phyloP scores from a whole-genome alignment of 73 alveolate species.

The Effrenium voratum region DNA sequence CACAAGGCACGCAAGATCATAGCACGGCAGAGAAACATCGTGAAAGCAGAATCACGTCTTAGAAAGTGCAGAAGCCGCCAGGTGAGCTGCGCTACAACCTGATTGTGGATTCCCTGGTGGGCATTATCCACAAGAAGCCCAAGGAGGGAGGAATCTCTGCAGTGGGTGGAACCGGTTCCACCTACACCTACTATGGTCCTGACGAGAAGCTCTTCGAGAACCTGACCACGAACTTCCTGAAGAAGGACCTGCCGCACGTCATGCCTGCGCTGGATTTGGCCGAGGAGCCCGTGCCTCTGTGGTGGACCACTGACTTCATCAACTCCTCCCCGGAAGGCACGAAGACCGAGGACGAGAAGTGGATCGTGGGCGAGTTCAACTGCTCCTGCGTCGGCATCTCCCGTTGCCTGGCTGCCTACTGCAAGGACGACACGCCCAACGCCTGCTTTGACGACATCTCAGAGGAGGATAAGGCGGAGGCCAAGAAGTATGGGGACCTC shows the following conservation, averaged over 20 bases:
- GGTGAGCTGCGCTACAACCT: slow-evolving; percentile 5
- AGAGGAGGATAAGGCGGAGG: slow-evolving; percentile 12
- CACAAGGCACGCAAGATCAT: too few species aligned
- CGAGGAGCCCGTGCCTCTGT: slow-evolving; percentile 8
- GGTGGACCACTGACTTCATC: slow-evolving; percentile 32
- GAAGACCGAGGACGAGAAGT: not conserved
- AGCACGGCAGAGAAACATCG: too few species aligned
- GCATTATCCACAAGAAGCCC: slow-evolving; percentile 51
- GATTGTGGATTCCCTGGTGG: not conserved
- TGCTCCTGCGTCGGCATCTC: slow-evolving; percentile 30
- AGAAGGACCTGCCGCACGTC: not conserved
- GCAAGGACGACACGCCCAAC: slow-evolving; percentile 28
- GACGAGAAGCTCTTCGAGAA: slow-evolving; percentile 6
- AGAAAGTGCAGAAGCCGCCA: too few species aligned
- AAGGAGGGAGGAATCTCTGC: slow-evolving; percentile 20
- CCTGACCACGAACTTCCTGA: slow-evolving; percentile 24
- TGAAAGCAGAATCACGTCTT: too few species aligned
- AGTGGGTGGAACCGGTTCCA: slow-evolving; percentile 15
- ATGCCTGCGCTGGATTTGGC: slow-evolving; percentile 14
- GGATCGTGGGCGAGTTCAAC: too few species aligned
- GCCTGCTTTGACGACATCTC: not conserved
- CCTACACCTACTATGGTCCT: not conserved
- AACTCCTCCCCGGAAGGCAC: not conserved
- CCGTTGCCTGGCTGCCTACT: slow-evolving; percentile 87
- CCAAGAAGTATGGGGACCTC: slow-evolving; percentile 31